Percentiles rank a stretch among this genome's conserved stretches.
Conservation (phyloP, 1,139 yeast genomes). For the Arxiozyma telluris region DNA sequence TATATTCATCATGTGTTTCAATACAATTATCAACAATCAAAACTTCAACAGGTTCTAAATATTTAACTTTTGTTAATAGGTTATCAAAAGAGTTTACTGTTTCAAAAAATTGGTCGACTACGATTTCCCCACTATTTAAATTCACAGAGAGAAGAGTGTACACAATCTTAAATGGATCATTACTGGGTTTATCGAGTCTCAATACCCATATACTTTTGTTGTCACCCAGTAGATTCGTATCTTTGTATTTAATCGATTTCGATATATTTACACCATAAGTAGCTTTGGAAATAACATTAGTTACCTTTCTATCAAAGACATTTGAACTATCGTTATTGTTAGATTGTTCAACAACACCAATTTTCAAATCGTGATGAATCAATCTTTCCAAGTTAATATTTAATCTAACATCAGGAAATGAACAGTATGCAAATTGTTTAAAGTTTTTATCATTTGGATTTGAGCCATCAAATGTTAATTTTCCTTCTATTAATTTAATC, state of each 20-base stretch:
- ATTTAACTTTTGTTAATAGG: conserved; percentile 63
- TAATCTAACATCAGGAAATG: conserved; percentile 70
- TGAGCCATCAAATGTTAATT: conserved; percentile 41
- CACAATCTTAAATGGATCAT: conserved; percentile 12
- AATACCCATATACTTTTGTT: conserved; percentile 26
- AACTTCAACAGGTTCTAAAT: conserved; percentile 70
- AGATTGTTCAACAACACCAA: conserved; percentile 70
- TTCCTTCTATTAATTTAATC: conserved; percentile 65
- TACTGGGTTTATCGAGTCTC: conserved; percentile 6
- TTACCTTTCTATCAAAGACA: conserved; percentile 59
- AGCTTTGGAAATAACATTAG: conserved; percentile 73
- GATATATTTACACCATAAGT: conserved; percentile 46
- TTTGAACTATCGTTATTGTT: conserved; percentile 24
- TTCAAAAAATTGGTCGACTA: conserved; percentile 53
- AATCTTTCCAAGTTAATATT: conserved; percentile 66
- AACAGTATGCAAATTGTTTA: conserved; percentile 68
- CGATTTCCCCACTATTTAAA: conserved; percentile 68
- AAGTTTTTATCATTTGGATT: conserved; percentile 37
- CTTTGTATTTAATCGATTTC: conserved; percentile 38
- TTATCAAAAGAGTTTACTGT: conserved; percentile 49
- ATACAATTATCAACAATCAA: conserved; percentile 22
- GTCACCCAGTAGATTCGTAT: conserved; percentile 18
- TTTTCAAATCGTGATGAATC: conserved; percentile 55
- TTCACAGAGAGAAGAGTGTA: conserved; percentile 47
- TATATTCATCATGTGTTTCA: background rate